phyloP scores from a whole-genome alignment of 176 grass and related monocot genomes.

The Rhynchospora tenuis region DNA sequence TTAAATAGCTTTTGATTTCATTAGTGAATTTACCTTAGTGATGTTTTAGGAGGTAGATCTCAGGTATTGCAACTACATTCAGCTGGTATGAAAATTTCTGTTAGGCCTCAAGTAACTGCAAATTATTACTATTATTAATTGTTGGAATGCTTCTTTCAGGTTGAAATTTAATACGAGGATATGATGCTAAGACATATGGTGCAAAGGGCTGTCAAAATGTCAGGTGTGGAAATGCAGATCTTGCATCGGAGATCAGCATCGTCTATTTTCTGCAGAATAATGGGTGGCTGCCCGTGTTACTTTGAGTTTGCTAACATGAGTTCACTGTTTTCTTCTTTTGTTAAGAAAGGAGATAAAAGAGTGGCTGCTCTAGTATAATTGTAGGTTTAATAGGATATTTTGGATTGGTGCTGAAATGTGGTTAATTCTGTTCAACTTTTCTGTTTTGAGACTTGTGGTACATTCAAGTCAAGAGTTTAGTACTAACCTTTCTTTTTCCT shows the following conservation, averaged over 20 bases:
- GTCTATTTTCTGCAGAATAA: not conserved
- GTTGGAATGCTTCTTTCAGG: not conserved
- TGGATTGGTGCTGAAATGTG: not conserved
- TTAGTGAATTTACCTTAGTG: too few relatives aligned
- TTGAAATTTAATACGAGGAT: not conserved
- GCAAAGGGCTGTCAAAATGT: not conserved
- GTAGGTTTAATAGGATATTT: conserved; percentile 7
- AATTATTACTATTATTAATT: not conserved
- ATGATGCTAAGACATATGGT: not conserved
- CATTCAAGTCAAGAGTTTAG: not conserved
- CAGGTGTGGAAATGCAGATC: not conserved
- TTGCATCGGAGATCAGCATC: not conserved
- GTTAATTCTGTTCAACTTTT: not conserved
- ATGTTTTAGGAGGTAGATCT: too few relatives aligned
- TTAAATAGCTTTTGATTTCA: too few relatives aligned
- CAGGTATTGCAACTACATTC: not conserved
- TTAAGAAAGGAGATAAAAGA: not conserved
- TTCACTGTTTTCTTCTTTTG: not conserved
- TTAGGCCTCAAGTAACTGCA: not conserved
- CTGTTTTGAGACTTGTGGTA: not conserved
- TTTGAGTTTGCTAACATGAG: not conserved
- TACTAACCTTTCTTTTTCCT: not conserved
- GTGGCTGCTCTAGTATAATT: not conserved
- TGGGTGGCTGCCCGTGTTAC: not conserved
- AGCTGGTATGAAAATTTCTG: not conserved